Conservation (phyloP, 1,284 basidiomycete genomes). For the Coniferiporia weirii region DNA sequence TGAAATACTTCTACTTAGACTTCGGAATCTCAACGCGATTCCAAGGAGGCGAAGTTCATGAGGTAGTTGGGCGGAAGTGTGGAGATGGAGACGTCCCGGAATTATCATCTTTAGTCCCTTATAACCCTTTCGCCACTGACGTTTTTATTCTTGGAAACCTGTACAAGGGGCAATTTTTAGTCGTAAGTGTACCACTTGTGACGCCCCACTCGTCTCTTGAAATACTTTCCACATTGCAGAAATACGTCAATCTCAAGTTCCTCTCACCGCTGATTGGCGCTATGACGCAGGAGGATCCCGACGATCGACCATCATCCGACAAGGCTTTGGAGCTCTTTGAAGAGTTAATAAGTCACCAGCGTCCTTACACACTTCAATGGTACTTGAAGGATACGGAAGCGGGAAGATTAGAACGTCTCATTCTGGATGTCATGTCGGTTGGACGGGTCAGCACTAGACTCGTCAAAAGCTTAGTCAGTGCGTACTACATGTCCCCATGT, state of each 20-base stretch:
- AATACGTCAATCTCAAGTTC: not conserved
- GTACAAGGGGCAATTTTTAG: not conserved
- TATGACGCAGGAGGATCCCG: no score
- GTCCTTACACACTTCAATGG: not conserved
- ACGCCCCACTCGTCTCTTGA: no score
- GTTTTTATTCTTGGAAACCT: slow-evolving; percentile 4
- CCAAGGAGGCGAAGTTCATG: no score
- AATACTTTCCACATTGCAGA: not conserved
- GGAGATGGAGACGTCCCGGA: not conserved
- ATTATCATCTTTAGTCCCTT: not conserved
- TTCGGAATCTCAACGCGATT: no score
- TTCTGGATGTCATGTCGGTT: not conserved
- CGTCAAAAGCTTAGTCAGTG: no score
- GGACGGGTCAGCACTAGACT: not conserved
- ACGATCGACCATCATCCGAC: not conserved
- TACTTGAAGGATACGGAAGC: not conserved
- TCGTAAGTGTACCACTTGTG: not conserved
- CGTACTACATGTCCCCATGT: no score
- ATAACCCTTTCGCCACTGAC: slow-evolving; percentile 2
- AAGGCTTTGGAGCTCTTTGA: not conserved
- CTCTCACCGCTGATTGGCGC: not conserved
- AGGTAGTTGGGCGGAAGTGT: not conserved
- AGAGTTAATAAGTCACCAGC: not conserved
- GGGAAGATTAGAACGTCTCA: not conserved
- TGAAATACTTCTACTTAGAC: no score